phyloP scores from a whole-genome alignment of 148 eudicot genomes.

The Beta vulgaris region DNA sequence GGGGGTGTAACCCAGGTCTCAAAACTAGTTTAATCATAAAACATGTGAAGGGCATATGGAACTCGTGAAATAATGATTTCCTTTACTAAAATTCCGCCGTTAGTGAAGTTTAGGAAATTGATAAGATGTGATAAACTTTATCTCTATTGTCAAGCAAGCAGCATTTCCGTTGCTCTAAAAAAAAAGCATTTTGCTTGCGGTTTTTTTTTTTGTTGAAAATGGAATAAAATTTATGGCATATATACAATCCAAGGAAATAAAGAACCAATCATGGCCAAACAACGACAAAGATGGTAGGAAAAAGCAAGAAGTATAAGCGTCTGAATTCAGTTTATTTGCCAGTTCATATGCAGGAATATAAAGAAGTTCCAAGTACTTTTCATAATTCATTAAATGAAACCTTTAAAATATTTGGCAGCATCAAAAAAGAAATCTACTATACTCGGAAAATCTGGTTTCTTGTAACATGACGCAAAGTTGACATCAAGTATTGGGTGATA shows the following conservation, averaged over 20 bases:
- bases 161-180: too few relatives aligned
- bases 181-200: not conserved
- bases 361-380: not conserved
- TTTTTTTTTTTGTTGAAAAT: not conserved
- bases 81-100: not conserved
- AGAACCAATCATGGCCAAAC: not conserved
- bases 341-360: too few relatives aligned
- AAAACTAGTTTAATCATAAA: not conserved
- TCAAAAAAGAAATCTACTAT: not conserved
- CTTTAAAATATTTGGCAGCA: not conserved
- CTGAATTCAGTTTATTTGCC: not conserved
- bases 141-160: too few relatives aligned
- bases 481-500: too few relatives aligned
- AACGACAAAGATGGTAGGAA: not conserved
- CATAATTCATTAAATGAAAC: not conserved
- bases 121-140: not conserved
- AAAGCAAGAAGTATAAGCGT: not conserved
- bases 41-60: constrained; percentile 14
- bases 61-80: constrained; percentile 12
- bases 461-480: too few relatives aligned
- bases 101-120: not conserved
- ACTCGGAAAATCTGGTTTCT: too few relatives aligned
- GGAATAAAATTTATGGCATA: not conserved
- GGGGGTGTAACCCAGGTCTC: too few relatives aligned
- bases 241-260: not conserved